Evolutionary conservation across 2,329 filamentous ascomycete species (phyloP).

Genomic region (Pleoardoris graminearum): DNA sequence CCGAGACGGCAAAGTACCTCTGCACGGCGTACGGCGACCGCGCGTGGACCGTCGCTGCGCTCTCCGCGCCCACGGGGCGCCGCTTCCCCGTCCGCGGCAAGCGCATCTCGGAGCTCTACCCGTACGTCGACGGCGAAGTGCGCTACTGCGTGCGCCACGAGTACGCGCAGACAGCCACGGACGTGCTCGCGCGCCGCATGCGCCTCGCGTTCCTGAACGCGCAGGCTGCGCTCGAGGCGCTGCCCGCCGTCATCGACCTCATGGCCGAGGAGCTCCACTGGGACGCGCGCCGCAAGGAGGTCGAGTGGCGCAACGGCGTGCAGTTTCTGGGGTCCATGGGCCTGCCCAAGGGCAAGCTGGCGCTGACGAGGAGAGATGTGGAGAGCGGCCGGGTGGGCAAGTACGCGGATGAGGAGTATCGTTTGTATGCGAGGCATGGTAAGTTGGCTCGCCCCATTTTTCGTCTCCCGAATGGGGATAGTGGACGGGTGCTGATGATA

Average conservation of each 20-base stretch:
- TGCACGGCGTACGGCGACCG: conserved; percentile 87
- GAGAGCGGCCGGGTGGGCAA: conserved; percentile 54
- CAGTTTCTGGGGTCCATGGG: conserved; percentile 65
- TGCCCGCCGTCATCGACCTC: conserved; percentile 84
- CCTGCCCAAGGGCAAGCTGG: conserved; percentile 59
- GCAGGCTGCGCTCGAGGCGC: conserved; percentile 82
- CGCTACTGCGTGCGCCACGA: conserved; percentile 86
- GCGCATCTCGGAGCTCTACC: conserved; percentile 79
- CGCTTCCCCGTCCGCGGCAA: conserved; percentile 83
- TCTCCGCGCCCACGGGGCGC: conserved; percentile 74
- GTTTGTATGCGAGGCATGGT: conserved; percentile 56
- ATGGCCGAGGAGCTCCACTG: conserved; percentile 85
- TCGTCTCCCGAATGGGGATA: neutral
- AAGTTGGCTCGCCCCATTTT: conserved; percentile 36
- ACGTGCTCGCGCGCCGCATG: conserved; percentile 83
- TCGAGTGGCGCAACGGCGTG: conserved; percentile 77
- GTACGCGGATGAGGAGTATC: conserved; percentile 54
- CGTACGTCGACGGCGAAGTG: conserved; percentile 90
- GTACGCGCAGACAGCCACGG: conserved; percentile 87
- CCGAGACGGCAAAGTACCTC: conserved; percentile 87
- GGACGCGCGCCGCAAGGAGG: conserved; percentile 71
- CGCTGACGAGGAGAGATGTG: conserved; percentile 60
- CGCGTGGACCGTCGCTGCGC: conserved; percentile 84
- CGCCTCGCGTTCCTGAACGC: conserved; percentile 89
- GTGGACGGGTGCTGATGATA: conserved; percentile 5